Conservation (phyloP, 2,329 filamentous ascomycete species). For the Penicillium sp. region DNA sequence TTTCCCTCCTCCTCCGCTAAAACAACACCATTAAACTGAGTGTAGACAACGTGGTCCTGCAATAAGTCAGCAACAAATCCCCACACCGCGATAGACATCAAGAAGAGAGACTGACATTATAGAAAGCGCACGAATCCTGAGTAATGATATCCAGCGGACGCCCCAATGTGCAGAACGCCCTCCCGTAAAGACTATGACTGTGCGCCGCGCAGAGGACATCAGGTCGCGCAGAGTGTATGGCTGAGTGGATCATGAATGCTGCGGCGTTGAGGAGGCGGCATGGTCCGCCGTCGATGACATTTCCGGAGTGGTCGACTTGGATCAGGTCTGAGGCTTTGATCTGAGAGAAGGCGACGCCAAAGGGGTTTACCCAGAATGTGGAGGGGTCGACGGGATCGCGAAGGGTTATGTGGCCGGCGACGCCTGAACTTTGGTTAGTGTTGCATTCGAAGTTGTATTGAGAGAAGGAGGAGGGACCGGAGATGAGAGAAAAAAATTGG, state of each 20-base stretch:
- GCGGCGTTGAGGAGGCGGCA: slow-evolving; percentile 53
- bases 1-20: slow-evolving; percentile 59
- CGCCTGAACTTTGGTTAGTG: slow-evolving; percentile 43
- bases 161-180: slow-evolving; percentile 49
- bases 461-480: not conserved
- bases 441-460: not conserved
- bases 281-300: slow-evolving; percentile 66
- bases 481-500: too few relatives aligned
- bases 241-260: slow-evolving; percentile 58
- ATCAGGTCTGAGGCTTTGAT: slow-evolving; percentile 72
- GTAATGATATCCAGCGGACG: slow-evolving; percentile 51
- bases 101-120: slow-evolving; percentile 35
- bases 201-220: slow-evolving; percentile 62
- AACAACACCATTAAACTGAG: slow-evolving; percentile 59
- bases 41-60: slow-evolving; percentile 57
- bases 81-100: not conserved
- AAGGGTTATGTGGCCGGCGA: slow-evolving; percentile 68
- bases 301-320: slow-evolving; percentile 64
- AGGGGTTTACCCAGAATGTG: slow-evolving; percentile 71
- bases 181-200: slow-evolving; percentile 59
- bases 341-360: slow-evolving; percentile 65
- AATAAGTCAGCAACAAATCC: not conserved
- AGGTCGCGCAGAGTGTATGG: slow-evolving; percentile 60
- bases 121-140: slow-evolving; percentile 52
- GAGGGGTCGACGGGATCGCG: slow-evolving; percentile 64